These are phyloP conservation scores for Alternaria sp. DNA, from an alignment of 2,329 filamentous ascomycete genomes.

Conservation along the genomic window DNA sequence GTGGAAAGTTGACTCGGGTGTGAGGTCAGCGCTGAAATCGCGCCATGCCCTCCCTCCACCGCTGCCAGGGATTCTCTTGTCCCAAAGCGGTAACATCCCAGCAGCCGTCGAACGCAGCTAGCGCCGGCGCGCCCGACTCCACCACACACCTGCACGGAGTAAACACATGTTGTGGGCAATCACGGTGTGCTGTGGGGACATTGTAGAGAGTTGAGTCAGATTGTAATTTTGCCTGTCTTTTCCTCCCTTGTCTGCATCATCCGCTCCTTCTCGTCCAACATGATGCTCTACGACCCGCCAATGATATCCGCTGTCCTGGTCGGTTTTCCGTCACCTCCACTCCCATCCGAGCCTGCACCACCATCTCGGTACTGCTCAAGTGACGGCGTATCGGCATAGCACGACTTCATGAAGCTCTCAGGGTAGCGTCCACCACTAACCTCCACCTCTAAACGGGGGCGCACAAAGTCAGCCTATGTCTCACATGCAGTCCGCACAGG, in stretches of 20 bases:
- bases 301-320: constrained; percentile 12
- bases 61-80: constrained; percentile 7
- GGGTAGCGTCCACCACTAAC: constrained; percentile 52
- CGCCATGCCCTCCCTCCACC: not conserved
- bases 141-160: not conserved
- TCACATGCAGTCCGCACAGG: too few species aligned
- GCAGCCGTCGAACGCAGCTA: constrained; percentile 7
- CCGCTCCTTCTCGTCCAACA: not conserved
- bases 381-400: constrained; percentile 54
- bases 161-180: too few species aligned
- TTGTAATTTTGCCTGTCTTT: not conserved
- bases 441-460: constrained; percentile 50
- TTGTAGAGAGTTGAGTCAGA: not conserved
- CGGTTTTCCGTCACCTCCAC: constrained; percentile 1
- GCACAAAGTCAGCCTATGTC: too few species aligned
- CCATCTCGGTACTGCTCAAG: constrained; percentile 16
- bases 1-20: constrained; percentile 9
- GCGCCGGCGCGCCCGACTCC: not conserved
- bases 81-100: constrained; percentile 14
- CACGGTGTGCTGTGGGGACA: too few species aligned
- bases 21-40: constrained; percentile 20
- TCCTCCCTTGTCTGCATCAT: not conserved
- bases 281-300: constrained; percentile 7
- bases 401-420: constrained; percentile 41
- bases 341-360: not conserved